A percentile compares a stretch with the other conserved stretches of the same genome.
These are phyloP conservation scores for Tremellales sp. DNA, from an alignment of 1,284 basidiomycete genomes.

Conservation along the genomic window DNA sequence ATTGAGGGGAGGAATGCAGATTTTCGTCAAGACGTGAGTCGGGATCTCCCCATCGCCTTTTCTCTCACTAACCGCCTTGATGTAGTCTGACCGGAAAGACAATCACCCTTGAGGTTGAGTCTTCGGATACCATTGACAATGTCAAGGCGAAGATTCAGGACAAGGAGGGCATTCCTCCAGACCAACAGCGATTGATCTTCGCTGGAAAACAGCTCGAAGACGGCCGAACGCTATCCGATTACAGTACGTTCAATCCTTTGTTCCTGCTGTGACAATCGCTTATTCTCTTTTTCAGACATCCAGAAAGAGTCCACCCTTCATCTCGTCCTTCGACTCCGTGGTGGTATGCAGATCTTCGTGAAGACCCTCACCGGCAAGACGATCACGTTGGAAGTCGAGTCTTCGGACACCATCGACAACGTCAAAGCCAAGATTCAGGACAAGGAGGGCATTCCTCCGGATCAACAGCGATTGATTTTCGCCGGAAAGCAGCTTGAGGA, in stretches of 20 bases:
- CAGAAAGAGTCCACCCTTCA: slow-evolving; percentile 98
- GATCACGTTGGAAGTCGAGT: slow-evolving; percentile 79
- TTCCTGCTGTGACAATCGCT: not conserved
- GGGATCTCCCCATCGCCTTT: too few species aligned
- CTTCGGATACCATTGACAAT: slow-evolving; percentile 87
- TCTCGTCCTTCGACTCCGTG: slow-evolving; percentile 92
- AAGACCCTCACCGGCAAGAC: slow-evolving; percentile 97
- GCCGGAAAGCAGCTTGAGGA: slow-evolving; percentile 96
- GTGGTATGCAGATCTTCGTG: slow-evolving; percentile 91
- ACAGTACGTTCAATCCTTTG: slow-evolving; percentile 16
- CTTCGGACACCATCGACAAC: slow-evolving; percentile 88
- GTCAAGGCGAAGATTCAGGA: slow-evolving; percentile 70
- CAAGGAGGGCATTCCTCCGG: slow-evolving; percentile 72
- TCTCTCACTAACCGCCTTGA: not conserved
- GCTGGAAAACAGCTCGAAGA: slow-evolving; percentile 52
- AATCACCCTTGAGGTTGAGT: slow-evolving; percentile 46
- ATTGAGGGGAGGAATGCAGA: slow-evolving; percentile 48
- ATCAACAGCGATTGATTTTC: slow-evolving; percentile 94
- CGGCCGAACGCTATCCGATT: slow-evolving; percentile 84
- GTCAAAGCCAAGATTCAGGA: slow-evolving; percentile 91
- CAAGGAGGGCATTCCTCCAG: slow-evolving; percentile 69
- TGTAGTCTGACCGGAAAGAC: slow-evolving; percentile 23
- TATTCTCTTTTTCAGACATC: slow-evolving; percentile 56
- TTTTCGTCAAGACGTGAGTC: slow-evolving; percentile 48
- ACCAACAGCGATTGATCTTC: slow-evolving; percentile 59